phyloP scores from a whole-genome alignment of 805 yeast genomes.

The Brettanomyces sp. region DNA sequence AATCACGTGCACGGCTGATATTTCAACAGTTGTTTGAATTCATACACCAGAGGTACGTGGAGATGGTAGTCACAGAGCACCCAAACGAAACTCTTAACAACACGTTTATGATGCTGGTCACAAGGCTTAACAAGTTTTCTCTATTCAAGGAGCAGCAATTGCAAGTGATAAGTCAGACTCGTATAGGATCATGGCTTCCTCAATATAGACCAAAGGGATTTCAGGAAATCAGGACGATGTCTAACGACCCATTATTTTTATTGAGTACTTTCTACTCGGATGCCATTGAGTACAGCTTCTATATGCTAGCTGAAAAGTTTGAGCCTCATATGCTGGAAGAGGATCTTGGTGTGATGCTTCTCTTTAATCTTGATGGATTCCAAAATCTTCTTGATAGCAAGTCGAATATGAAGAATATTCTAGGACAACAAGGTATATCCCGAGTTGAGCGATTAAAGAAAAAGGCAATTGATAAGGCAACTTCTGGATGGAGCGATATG shows the following conservation, averaged over 20 bases:
- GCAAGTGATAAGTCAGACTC: constrained; percentile 39
- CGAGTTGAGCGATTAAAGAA: constrained; percentile 63
- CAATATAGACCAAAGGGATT: constrained; percentile 57
- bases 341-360: constrained; percentile 58
- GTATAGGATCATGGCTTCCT: constrained; percentile 70
- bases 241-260: constrained; percentile 38
- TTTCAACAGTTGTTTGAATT: constrained; percentile 46
- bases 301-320: constrained; percentile 20
- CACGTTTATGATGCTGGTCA: constrained; percentile 54
- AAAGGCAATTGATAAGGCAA: constrained; percentile 61
- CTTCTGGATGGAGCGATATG: constrained; percentile 71
- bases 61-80: constrained; percentile 51
- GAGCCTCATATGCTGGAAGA: constrained; percentile 33
- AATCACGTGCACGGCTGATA: constrained; percentile 13
- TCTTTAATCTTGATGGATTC: constrained; percentile 64
- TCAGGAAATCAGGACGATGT: constrained; percentile 40
- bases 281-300: constrained; percentile 49
- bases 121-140: constrained; percentile 54
- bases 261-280: constrained; percentile 68
- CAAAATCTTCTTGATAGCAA: constrained; percentile 62
- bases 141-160: constrained; percentile 48
- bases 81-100: constrained; percentile 18
- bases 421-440: constrained; percentile 52
- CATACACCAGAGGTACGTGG: constrained; percentile 39
- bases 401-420: constrained; percentile 31